Base-by-base conservation (phyloP, 1,139 yeast species). In the Kodamaea derodonti region DNA sequence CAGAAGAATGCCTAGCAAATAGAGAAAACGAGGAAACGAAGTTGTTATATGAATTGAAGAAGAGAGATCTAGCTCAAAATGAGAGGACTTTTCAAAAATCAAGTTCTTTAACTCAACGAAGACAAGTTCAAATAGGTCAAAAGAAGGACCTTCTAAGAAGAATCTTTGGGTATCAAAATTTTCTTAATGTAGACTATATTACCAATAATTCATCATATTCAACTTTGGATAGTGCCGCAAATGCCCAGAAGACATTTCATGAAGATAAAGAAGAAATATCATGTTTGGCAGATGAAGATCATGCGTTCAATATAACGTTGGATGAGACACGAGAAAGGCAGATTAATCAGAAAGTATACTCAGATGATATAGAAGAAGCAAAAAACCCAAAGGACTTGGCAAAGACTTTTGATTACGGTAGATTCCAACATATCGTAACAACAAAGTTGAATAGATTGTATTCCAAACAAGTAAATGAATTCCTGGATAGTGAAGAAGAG, bases 211-310 rank as follows among this genome's bases (percentile, higher is more conserved):
- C 71, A 5, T 49, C 64, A 7, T 65, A 65, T 46, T 62, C 70
- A 3, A 55, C 72, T 2, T 37, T 61, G 18, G 73, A 67, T 36
- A 65, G 60, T 43, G 51, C 58, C 9, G 53, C 63, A 41, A 66
- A 58, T 40, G 55, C 62, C 5, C 68, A 65, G 37, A 65, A 62
- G 46, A 59, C 68, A 11, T 65, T 63, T 33, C 66, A 61, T 39
- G 73, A 67, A 43, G 75, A 69, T 40, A 62, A 62, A 36, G 69
- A 62, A 31, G 75, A 69, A 41, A 64, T 69, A 13, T 41, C 50
- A 20, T 47, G 48, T 29, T 43, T 69, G 14, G 33, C 67, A 17
- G 60, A 58, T 16, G 71, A 67, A 38, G 72, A 69, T 36, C 52
- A 56, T 29, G 56, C 58, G 6, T 67, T 51, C 40, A 48, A 49